Conservation (phyloP, 306 rosid species). For the Inga leiocalycina region DNA sequence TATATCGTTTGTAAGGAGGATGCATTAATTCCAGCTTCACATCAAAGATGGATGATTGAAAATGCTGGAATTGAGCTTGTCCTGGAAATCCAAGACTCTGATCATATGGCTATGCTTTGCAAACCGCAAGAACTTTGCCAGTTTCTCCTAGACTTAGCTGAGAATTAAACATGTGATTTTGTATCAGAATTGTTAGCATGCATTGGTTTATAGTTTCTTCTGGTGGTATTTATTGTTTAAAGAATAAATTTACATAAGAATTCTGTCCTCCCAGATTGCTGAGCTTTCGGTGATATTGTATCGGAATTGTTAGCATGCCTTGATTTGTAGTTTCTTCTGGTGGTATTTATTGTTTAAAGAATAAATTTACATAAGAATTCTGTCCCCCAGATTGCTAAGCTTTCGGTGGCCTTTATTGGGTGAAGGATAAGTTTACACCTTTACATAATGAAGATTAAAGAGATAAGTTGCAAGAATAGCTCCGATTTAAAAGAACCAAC, state of each 20-base stretch:
- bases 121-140: slow-evolving; percentile 37
- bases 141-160: slow-evolving; percentile 42
- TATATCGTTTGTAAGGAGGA: slow-evolving; percentile 42
- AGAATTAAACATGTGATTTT: background rate
- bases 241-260: background rate
- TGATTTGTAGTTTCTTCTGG: too few relatives aligned
- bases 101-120: slow-evolving; percentile 49
- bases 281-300: background rate
- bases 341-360: too few relatives aligned
- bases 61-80: slow-evolving; percentile 43
- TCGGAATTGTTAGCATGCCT: too few relatives aligned
- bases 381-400: slow-evolving; percentile 3
- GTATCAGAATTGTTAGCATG: background rate
- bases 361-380: too few relatives aligned
- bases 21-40: slow-evolving; percentile 25
- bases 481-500: too few relatives aligned
- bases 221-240: background rate
- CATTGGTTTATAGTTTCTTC: background rate
- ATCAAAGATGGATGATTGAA: slow-evolving; percentile 58
- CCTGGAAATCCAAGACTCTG: slow-evolving; percentile 49
- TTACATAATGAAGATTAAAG: too few relatives aligned
- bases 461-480: too few relatives aligned
- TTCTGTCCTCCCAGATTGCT: background rate
- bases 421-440: background rate
- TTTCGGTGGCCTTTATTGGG: background rate